These are phyloP conservation scores for Lathyrus aphaca DNA, from an alignment of 306 rosid genomes.

Conservation along the genomic window DNA sequence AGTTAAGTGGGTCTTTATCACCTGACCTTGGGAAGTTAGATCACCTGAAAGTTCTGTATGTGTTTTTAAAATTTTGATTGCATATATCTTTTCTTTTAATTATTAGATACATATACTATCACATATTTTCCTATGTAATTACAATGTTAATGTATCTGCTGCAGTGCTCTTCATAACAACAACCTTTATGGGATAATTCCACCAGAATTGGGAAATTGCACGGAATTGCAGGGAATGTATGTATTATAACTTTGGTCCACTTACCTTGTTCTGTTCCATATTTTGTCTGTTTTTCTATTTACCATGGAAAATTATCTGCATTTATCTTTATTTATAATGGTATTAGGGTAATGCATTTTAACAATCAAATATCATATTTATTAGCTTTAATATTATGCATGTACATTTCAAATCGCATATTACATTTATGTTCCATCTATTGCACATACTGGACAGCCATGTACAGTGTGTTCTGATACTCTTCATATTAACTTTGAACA, in stretches of 20 bases:
- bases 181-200: slow-evolving; percentile 87
- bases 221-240: slow-evolving; percentile 73
- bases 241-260: slow-evolving; percentile 44
- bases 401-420: slow-evolving; percentile 20
- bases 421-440: slow-evolving; percentile 1
- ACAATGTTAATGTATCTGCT: slow-evolving; percentile 39
- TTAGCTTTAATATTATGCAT: slow-evolving; percentile 27
- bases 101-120: slow-evolving; percentile 29
- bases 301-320: slow-evolving; percentile 19
- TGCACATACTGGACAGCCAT: slow-evolving; percentile 15
- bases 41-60: slow-evolving; percentile 80
- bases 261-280: slow-evolving; percentile 18
- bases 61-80: slow-evolving; percentile 36
- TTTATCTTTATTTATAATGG: slow-evolving; percentile 23
- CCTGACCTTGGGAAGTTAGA: slow-evolving; percentile 92
- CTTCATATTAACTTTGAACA: slow-evolving; percentile 25
- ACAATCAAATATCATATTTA: neutral
- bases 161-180: slow-evolving; percentile 83
- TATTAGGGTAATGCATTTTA: slow-evolving; percentile 23
- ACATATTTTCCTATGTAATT: slow-evolving; percentile 30
- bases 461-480: slow-evolving; percentile 8
- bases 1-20: slow-evolving; percentile 75
- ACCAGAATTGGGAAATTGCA: slow-evolving; percentile 92
- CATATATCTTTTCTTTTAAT: slow-evolving; percentile 15
- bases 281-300: slow-evolving; percentile 21